Conservation (phyloP, 2,329 filamentous ascomycete species). For the Aspergillus caelatus region DNA sequence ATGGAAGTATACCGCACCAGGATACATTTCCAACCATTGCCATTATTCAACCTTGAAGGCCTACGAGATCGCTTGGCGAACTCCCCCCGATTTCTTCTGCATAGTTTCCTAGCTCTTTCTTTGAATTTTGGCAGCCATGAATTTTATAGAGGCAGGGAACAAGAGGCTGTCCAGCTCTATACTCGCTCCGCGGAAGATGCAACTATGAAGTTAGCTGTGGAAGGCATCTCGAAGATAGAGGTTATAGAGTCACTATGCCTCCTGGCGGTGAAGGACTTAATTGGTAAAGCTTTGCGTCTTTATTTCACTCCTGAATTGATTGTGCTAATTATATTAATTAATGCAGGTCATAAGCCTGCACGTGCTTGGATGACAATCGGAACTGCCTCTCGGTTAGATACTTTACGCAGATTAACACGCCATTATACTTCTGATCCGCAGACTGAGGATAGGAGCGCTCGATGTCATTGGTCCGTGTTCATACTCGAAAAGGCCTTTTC, state of each 20-base stretch:
- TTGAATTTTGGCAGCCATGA: conserved; percentile 5
- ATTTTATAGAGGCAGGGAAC: neutral
- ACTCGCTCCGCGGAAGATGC: conserved; percentile 6
- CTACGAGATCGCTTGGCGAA: neutral
- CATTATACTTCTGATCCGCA: neutral
- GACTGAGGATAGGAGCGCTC: neutral
- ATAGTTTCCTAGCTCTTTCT: conserved; percentile 7
- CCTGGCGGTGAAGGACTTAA: conserved; percentile 5
- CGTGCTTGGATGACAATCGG: conserved; percentile 12
- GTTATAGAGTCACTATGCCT: conserved; percentile 11
- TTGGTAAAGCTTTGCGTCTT: neutral
- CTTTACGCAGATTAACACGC: neutral
- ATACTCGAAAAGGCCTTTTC: conserved; percentile 12
- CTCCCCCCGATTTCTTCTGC: conserved; percentile 1
- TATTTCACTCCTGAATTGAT: neutral
- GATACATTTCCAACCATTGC: conserved; percentile 12
- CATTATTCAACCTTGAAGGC: neutral
- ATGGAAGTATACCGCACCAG: conserved; percentile 7
- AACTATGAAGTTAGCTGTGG: conserved; percentile 1
- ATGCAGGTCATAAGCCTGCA: conserved; percentile 2
- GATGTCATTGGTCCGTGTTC: conserved; percentile 13
- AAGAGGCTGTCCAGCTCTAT: conserved; percentile 8
- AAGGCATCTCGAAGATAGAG: conserved; percentile 1
- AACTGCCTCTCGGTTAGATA: conserved; percentile 7
- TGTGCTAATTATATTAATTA: neutral